Evolutionary conservation across 139 green algal species (phyloP).

Genomic region (Tetradesmus lagerheimii): DNA sequence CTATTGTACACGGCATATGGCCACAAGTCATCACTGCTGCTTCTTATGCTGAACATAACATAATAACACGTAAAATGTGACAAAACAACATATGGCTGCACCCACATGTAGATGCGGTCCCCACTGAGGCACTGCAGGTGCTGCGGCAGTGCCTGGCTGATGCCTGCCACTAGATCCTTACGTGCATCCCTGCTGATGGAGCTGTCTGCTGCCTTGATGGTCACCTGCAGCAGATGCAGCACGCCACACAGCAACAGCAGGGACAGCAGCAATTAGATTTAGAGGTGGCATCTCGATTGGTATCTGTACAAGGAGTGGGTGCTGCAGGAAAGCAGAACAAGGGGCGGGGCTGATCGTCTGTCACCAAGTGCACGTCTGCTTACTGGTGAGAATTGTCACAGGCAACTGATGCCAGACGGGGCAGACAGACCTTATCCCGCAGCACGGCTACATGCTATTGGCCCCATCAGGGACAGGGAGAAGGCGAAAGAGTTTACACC

Average conservation of each 20-base stretch:
- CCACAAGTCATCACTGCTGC: too few relatives aligned
- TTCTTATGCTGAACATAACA: too few relatives aligned
- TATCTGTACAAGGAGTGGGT: not conserved
- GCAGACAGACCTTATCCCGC: too few relatives aligned
- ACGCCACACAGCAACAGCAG: not conserved
- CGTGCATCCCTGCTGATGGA: slow-evolving; percentile 34
- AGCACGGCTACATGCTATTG: too few relatives aligned
- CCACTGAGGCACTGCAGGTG: not conserved
- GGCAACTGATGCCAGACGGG: too few relatives aligned
- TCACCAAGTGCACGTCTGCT: not conserved
- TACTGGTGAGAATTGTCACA: not conserved
- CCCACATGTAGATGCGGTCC: not conserved
- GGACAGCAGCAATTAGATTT: not conserved
- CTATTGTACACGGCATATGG: too few relatives aligned
- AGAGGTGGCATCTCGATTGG: not conserved
- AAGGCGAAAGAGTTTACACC: too few relatives aligned
- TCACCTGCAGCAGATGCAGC: slow-evolving; percentile 9
- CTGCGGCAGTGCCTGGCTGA: slow-evolving; percentile 19
- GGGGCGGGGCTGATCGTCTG: not conserved
- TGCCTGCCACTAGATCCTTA: slow-evolving; percentile 9
- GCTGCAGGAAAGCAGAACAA: not conserved
- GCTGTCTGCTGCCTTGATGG: slow-evolving; percentile 29
- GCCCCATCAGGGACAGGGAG: too few relatives aligned
- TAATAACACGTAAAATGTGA: too few relatives aligned
- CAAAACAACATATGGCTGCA: too few relatives aligned